A percentile compares a stretch with the other conserved stretches of the same genome.
These are phyloP conservation scores for Dothistroma septosporum DNA, from an alignment of 2,329 filamentous ascomycete species.

Conservation along the genomic window DNA sequence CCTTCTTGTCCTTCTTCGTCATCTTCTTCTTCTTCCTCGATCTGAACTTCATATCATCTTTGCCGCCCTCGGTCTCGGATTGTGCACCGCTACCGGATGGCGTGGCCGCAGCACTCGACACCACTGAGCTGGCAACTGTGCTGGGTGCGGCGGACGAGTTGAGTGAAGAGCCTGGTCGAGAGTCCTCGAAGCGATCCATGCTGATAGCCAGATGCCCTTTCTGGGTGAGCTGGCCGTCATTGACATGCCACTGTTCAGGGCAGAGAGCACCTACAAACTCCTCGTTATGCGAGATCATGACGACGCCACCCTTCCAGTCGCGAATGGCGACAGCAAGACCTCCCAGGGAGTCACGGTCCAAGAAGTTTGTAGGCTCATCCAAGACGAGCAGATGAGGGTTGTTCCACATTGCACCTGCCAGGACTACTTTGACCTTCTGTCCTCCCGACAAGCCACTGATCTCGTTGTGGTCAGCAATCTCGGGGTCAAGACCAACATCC, in stretches of 20 bases:
- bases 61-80: slow-evolving; percentile 71
- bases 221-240: slow-evolving; percentile 79
- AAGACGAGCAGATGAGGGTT: slow-evolving; percentile 96
- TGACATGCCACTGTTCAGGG: slow-evolving; percentile 93
- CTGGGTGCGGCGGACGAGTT: slow-evolving; percentile 61
- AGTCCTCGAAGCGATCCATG: slow-evolving; percentile 84
- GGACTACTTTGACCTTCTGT: slow-evolving; percentile 98
- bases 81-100: slow-evolving; percentile 32
- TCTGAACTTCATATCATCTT: slow-evolving; percentile 77
- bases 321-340: slow-evolving; percentile 96
- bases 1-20: slow-evolving; percentile 94
- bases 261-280: slow-evolving; percentile 96
- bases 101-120: slow-evolving; percentile 32
- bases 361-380: slow-evolving; percentile 98
- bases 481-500: slow-evolving; percentile 89
- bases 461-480: slow-evolving; percentile 98
- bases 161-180: slow-evolving; percentile 63
- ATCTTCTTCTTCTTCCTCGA: slow-evolving; percentile 97
- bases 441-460: slow-evolving; percentile 94
- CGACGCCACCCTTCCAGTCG: slow-evolving; percentile 96
- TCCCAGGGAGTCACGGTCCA: slow-evolving; percentile 95
- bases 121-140: slow-evolving; percentile 55
- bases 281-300: slow-evolving; percentile 99
- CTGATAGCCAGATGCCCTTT: slow-evolving; percentile 71
- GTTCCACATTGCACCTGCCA: slow-evolving; percentile 71